phyloP scores from a whole-genome alignment of 169 alveolate genomes.

The Theileria orientalis region DNA sequence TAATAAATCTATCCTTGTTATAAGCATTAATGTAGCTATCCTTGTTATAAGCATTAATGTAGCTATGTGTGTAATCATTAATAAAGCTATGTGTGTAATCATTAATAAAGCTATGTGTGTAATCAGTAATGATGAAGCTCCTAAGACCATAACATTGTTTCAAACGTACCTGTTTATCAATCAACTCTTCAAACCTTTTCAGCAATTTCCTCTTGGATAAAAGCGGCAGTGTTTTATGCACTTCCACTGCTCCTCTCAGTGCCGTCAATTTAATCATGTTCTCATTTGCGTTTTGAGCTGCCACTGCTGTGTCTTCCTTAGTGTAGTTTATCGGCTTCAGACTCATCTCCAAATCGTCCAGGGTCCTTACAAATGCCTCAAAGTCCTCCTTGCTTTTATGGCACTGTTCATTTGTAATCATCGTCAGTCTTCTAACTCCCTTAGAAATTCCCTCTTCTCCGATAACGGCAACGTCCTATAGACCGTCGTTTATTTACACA shows the following conservation, averaged over 20 bases:
- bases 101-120: too few relatives aligned
- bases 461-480: conserved; percentile 71
- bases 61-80: too few relatives aligned
- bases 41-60: too few relatives aligned
- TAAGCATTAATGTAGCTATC: too few relatives aligned
- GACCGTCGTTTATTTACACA: too few relatives aligned
- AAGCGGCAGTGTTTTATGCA: conserved; percentile 42
- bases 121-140: too few relatives aligned
- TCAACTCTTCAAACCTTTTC: conserved; percentile 43
- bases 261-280: conserved; percentile 54
- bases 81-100: too few relatives aligned
- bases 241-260: conserved; percentile 40
- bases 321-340: conserved; percentile 61
- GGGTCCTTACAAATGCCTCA: conserved; percentile 48
- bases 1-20: not conserved
- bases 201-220: conserved; percentile 31
- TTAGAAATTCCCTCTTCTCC: conserved; percentile 89
- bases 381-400: conserved; percentile 47
- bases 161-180: conserved; percentile 56
- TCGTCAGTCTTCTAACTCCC: conserved; percentile 85
- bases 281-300: conserved; percentile 60
- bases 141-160: too few relatives aligned
- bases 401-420: conserved; percentile 83
- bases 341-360: conserved; percentile 59
- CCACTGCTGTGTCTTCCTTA: conserved; percentile 60